These are phyloP conservation scores for Tulasnella sp. DNA, from an alignment of 768 basidiomycete genomes.

Conservation along the genomic window DNA sequence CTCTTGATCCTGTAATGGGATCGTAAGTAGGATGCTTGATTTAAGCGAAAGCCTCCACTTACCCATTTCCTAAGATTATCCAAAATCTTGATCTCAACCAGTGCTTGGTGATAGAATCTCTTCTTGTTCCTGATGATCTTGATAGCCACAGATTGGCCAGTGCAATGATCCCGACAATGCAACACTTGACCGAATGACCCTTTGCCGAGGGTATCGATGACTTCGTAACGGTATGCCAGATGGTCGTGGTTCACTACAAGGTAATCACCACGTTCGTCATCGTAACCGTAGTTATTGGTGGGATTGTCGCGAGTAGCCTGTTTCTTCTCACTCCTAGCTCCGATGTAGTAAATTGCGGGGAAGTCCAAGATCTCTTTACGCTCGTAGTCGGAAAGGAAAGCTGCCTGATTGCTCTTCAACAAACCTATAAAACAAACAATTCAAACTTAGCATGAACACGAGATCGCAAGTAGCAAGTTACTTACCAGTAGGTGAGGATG, in stretches of 20 bases:
- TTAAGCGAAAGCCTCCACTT: conserved; percentile 23
- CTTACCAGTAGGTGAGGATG: conserved; percentile 59
- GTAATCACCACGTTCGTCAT: conserved; percentile 97
- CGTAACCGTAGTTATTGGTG: conserved; percentile 85
- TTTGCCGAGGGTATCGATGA: conserved; percentile 86
- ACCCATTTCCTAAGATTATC: conserved; percentile 98
- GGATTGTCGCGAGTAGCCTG: conserved; percentile 55
- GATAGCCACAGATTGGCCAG: conserved; percentile 92
- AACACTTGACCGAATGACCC: conserved; percentile 97
- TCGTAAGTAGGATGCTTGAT: not conserved
- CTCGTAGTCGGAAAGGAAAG: conserved; percentile 76
- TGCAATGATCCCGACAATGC: conserved; percentile 87
- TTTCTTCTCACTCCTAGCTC: conserved; percentile 73
- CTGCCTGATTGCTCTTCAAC: conserved; percentile 50
- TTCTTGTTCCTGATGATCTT: conserved; percentile 99
- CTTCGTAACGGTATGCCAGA: conserved; percentile 92
- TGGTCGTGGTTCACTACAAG: conserved; percentile 82
- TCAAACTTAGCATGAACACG: conserved; percentile 10
- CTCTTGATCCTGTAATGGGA: conserved; percentile 61
- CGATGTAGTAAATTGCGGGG: conserved; percentile 68
- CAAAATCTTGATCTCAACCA: conserved; percentile 98
- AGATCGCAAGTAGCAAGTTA: not conserved
- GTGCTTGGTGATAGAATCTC: conserved; percentile 92
- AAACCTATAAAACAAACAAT: conserved; percentile 34
- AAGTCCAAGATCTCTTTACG: conserved; percentile 84